phyloP scores from a whole-genome alignment of 2,329 filamentous ascomycete genomes.

The Aureobasidium sp. region DNA sequence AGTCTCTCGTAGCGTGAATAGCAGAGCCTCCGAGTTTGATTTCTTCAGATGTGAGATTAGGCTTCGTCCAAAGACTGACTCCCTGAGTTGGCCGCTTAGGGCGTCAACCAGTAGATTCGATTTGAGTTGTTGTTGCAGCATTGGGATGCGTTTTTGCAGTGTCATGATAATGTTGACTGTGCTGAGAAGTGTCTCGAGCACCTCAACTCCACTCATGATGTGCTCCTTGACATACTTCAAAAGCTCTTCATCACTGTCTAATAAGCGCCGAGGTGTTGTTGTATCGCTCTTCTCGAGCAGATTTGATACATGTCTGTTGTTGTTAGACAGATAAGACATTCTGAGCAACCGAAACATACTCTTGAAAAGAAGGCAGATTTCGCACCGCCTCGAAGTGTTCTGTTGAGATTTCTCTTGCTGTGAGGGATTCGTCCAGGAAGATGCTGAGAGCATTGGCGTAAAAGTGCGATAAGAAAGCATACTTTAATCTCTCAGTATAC shows the following conservation, averaged over 20 bases:
- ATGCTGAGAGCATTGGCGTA: constrained; percentile 70
- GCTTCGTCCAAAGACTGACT: constrained; percentile 46
- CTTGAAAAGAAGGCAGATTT: constrained; percentile 59
- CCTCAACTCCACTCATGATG: constrained; percentile 22
- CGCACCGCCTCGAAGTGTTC: constrained; percentile 63
- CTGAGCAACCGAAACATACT: not conserved
- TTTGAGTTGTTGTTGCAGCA: constrained; percentile 30
- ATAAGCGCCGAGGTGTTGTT: constrained; percentile 44
- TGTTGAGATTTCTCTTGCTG: constrained; percentile 40
- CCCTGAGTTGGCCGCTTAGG: constrained; percentile 49
- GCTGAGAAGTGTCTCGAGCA: constrained; percentile 35
- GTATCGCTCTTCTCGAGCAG: constrained; percentile 30
- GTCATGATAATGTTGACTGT: constrained; percentile 30
- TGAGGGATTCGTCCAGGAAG: constrained; percentile 42
- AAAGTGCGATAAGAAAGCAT: constrained; percentile 80
- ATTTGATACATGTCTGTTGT: constrained; percentile 27
- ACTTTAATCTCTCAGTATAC: constrained; percentile 42
- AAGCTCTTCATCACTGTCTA: constrained; percentile 56
- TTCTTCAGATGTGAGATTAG: constrained; percentile 54
- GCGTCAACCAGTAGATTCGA: constrained; percentile 55
- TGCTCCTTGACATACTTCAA: constrained; percentile 35
- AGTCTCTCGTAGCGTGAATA: constrained; percentile 33
- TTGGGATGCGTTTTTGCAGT: constrained; percentile 34
- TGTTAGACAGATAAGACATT: not conserved
- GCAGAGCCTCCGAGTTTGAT: constrained; percentile 49